Evolutionary conservation across 2,329 filamentous ascomycete genomes (phyloP), one percentile per base, ranked within the genome.

Genomic region (Botrytis deweyae): DNA sequence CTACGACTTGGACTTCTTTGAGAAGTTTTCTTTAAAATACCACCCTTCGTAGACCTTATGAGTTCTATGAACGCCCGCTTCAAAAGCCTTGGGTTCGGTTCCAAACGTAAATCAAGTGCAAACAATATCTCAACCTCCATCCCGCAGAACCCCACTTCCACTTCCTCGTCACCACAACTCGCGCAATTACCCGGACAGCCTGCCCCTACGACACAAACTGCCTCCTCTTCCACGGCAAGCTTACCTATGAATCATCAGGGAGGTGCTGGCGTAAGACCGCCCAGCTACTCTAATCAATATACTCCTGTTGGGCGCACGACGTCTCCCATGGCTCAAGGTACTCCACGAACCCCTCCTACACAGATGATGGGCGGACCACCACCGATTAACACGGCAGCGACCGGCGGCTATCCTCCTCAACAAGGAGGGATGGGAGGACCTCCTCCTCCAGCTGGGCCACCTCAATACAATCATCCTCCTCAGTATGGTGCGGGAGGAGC

Each of bases 51-150:
- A 73, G 76, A 78, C 82, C 84, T 84, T 87, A 92, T 93, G 91
- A 92, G 89, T 88, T 93, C 90, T 87, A 88, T 92, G 89, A 93
- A 93, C 87, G 89, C 89, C 83, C 90, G 91, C 84, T 89, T 93
- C 83, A 92, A 93, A 87, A 88, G 89, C 87, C 88, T 94, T 86
- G 91, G 92, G 85, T 92, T 93, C 87, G 91, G 91, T 74, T 82
- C 80, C 85, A 93, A 92, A 88, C 91, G 92, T 84, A 92, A 90
- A 87, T 91, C 91, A 81, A 87, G 87, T 80, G 86, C 87, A 82
- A 89, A 87, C 83, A 88, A 82, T 84, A 69, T 72, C 52, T 87
- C 81, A 76, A 49, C 64, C 7, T 81, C 76, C 76, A 81, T 80
- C 81, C 81, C 78, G 64, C 75, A 78, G 69, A 79, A 79, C 76